phyloP scores from a whole-genome alignment of 805 yeast genomes.

The Ogataea salicorniae region DNA sequence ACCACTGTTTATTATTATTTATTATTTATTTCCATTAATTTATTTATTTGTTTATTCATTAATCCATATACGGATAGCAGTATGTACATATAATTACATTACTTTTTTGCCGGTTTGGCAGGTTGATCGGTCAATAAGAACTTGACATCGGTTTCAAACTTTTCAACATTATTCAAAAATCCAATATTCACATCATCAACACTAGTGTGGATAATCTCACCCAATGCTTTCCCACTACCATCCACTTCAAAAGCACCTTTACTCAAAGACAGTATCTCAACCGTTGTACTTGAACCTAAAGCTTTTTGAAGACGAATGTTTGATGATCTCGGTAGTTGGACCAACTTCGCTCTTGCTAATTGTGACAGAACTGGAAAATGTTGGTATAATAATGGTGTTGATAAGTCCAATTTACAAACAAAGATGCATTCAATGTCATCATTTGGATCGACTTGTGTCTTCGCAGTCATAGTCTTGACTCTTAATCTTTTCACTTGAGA shows the following conservation, averaged over 20 bases:
- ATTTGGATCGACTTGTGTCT: conserved; percentile 21
- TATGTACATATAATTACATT: too few species aligned
- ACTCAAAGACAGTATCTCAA: conserved; percentile 18
- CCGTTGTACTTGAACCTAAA: conserved; percentile 7
- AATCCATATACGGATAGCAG: conserved; percentile 13
- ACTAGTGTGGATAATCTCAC: conserved; percentile 11
- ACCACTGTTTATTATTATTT: background rate
- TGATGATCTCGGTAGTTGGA: conserved; percentile 53
- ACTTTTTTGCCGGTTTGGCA: conserved; percentile 9
- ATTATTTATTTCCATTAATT: background rate
- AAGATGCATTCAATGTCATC: conserved; percentile 39
- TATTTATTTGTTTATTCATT: conserved; percentile 22
- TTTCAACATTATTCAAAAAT: conserved; percentile 16
- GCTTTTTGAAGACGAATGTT: conserved; percentile 15
- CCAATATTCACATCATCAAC: conserved; percentile 23
- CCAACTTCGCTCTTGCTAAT: conserved; percentile 49
- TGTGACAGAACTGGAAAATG: conserved; percentile 55
- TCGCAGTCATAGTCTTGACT: conserved; percentile 34
- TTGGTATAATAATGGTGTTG: conserved; percentile 44
- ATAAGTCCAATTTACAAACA: conserved; percentile 43
- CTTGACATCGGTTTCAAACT: conserved; percentile 31
- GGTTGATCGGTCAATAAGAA: conserved; percentile 45
- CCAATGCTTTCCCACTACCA: conserved; percentile 3
- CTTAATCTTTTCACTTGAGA: conserved; percentile 20
- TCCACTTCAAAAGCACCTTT: conserved; percentile 8